Evolutionary conservation across 345 rosid genomes (phyloP).

Genomic region (Cardamine resedifolia): DNA sequence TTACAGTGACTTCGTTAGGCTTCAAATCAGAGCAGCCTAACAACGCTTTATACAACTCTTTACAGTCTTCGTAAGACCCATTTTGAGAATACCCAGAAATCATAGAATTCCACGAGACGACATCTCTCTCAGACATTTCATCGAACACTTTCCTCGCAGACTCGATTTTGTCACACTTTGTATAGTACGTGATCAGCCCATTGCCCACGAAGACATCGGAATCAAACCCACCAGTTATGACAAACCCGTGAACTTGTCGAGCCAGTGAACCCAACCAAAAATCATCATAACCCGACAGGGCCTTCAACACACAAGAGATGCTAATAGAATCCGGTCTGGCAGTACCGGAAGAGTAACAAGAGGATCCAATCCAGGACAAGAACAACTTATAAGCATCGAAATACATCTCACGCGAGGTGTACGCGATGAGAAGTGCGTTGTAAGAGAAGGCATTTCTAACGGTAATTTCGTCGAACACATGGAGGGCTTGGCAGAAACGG

Average conservation of each 20-base stretch:
- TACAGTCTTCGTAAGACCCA: conserved; percentile 65
- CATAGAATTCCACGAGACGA: conserved; percentile 87
- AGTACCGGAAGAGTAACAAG: conserved; percentile 21
- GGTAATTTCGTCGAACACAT: conserved; percentile 70
- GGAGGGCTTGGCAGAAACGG: conserved; percentile 48
- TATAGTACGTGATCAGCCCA: conserved; percentile 64
- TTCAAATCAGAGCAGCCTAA: conserved; percentile 40
- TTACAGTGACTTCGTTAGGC: conserved; percentile 64
- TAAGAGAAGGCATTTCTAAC: conserved; percentile 56
- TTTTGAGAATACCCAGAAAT: conserved; percentile 76
- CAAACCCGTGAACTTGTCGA: conserved; percentile 60
- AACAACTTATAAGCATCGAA: conserved; percentile 51
- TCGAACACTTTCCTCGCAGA: conserved; percentile 65
- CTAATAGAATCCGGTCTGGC: conserved; percentile 55
- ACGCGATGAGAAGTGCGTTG: conserved; percentile 74
- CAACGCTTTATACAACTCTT: conserved; percentile 62
- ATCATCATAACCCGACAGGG: conserved; percentile 40
- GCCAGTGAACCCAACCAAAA: conserved; percentile 43
- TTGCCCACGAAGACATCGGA: conserved; percentile 59
- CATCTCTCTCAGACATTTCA: conserved; percentile 59
- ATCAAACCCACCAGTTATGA: conserved; percentile 49
- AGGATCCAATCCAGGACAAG: conserved; percentile 39
- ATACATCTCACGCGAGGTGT: conserved; percentile 53
- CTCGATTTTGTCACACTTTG: conserved; percentile 47
- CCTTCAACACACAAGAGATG: conserved; percentile 63